Percentiles rank a stretch among this genome's conserved stretches.
phyloP scores from a whole-genome alignment of 306 rosid species.

The Mimosa bimucronata region DNA sequence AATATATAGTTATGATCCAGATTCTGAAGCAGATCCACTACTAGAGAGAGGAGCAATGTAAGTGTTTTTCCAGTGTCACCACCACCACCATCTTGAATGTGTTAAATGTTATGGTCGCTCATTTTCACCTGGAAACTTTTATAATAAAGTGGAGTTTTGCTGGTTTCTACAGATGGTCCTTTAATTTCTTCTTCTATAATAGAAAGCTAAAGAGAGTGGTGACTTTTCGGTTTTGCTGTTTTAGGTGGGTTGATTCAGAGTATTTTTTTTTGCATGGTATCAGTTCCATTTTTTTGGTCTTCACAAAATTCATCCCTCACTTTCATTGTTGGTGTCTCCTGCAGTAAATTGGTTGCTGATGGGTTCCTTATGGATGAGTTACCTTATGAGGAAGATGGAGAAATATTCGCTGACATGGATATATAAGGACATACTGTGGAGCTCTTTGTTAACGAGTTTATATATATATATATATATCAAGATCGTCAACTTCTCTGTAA shows the following conservation, averaged over 20 bases:
- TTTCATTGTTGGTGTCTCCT: conserved; percentile 21
- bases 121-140: conserved; percentile 6
- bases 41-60: conserved; percentile 85
- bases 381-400: conserved; percentile 65
- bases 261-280: background rate
- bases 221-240: conserved; percentile 81
- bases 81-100: background rate
- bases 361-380: conserved; percentile 61
- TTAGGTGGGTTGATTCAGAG: conserved; percentile 60
- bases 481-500: conserved; percentile 37
- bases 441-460: conserved; percentile 30
- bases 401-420: conserved; percentile 88
- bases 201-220: conserved; percentile 85
- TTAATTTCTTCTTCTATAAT: conserved; percentile 89
- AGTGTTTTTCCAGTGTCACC: conserved; percentile 10
- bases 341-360: conserved; percentile 81
- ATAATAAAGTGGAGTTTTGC: conserved; percentile 15
- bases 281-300: conserved; percentile 1
- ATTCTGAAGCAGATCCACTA: conserved; percentile 81
- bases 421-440: conserved; percentile 48
- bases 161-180: conserved; percentile 80
- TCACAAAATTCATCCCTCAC: conserved; percentile 21
- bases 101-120: background rate
- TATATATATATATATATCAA: conserved; percentile 30
- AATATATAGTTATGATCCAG: conserved; percentile 82